phyloP scores from a whole-genome alignment of 495 filamentous ascomycete species.

The Viridothelium virens region DNA sequence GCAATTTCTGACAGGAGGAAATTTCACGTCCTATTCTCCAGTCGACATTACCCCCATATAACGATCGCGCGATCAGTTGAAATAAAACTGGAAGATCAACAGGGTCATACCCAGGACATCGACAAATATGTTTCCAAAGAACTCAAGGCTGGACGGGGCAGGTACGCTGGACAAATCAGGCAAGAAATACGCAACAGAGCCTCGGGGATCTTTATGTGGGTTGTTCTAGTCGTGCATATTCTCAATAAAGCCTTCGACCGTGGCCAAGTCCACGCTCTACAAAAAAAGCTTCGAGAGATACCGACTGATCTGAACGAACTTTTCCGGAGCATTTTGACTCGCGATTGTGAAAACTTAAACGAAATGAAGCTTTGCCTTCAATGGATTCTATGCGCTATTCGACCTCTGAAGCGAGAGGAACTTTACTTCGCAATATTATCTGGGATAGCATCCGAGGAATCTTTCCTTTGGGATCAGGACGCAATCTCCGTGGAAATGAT shows the following conservation, averaged over 20 bases:
- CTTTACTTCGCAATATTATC: slow-evolving; percentile 7
- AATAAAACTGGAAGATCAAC: slow-evolving; percentile 18
- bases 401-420: slow-evolving; percentile 16
- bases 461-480: slow-evolving; percentile 12
- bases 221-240: slow-evolving; percentile 23
- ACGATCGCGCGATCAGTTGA: slow-evolving; percentile 15
- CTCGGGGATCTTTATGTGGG: slow-evolving; percentile 29
- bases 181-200: slow-evolving; percentile 19
- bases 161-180: slow-evolving; percentile 1
- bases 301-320: slow-evolving; percentile 16
- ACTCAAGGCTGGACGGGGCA: slow-evolving; percentile 7
- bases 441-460: not conserved
- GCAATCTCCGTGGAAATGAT: slow-evolving; percentile 15
- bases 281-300: slow-evolving; percentile 13
- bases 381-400: slow-evolving; percentile 22
- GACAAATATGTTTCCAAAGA: slow-evolving; percentile 18
- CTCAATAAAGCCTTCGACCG: slow-evolving; percentile 21
- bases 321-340: slow-evolving; percentile 16
- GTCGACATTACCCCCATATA: slow-evolving; percentile 27
- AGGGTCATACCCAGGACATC: slow-evolving; percentile 22
- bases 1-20: not conserved
- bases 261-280: slow-evolving; percentile 16
- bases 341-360: slow-evolving; percentile 9
- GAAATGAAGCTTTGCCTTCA: slow-evolving; percentile 18
- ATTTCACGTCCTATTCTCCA: slow-evolving; percentile 24